Evolutionary conservation across 2,329 filamentous ascomycete genomes (phyloP).

Genomic region (Chaetomium strumarium): DNA sequence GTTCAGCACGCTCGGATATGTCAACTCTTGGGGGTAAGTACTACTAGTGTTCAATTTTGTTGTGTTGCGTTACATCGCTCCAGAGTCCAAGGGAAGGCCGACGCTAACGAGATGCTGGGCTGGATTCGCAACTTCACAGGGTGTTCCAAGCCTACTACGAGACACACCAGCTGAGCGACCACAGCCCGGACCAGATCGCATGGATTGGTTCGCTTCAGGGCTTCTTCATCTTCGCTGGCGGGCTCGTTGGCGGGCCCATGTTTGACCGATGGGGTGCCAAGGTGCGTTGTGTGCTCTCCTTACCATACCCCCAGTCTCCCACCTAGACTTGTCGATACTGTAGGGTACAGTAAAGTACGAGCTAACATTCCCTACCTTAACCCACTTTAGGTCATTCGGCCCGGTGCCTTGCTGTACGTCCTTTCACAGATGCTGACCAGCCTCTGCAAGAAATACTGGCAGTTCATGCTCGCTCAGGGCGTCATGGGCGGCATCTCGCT

Average conservation of each 20-base stretch:
- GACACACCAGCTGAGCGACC: conserved; percentile 28
- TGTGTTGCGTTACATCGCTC: not conserved
- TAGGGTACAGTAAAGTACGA: not conserved
- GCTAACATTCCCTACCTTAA: not conserved
- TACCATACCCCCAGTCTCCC: not conserved
- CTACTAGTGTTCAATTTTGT: not conserved
- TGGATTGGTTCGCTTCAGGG: conserved; percentile 38
- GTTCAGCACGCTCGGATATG: not conserved
- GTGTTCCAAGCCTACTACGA: conserved; percentile 40
- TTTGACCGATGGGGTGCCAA: conserved; percentile 36
- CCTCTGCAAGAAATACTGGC: conserved; percentile 42
- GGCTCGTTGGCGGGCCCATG: conserved; percentile 32
- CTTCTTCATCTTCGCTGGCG: conserved; percentile 32
- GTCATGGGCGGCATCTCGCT: conserved; percentile 37
- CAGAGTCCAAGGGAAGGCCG: not conserved
- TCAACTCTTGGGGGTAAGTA: not conserved
- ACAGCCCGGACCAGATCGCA: conserved; percentile 31
- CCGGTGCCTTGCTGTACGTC: conserved; percentile 30
- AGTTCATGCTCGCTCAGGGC: conserved; percentile 46
- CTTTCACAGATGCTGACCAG: conserved; percentile 39
- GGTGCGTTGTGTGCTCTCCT: not conserved
- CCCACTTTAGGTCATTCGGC: conserved; percentile 24
- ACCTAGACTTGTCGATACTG: not conserved
- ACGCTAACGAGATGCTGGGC: not conserved
- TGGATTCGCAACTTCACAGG: conserved; percentile 15